Evolutionary conservation across 345 rosid species (phyloP), one percentile per base, ranked within the genome.

Genomic region (Gossypium mustelinum): DNA sequence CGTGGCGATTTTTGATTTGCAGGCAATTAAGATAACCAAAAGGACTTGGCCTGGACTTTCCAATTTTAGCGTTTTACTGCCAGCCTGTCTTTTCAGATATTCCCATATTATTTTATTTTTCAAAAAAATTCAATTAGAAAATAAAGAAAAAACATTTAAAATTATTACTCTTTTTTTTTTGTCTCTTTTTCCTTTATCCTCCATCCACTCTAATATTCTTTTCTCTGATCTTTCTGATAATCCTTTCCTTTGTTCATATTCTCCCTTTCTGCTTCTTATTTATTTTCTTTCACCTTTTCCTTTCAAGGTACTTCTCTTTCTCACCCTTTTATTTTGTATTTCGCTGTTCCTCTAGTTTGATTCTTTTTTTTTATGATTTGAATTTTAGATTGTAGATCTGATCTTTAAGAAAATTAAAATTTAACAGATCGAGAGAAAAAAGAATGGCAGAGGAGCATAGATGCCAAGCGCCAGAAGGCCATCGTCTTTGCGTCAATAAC

Each of bases 371-470:
- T 72, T 63, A 79, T 18, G 11, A 74, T 79, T 44, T 44, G 2
- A 14, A 24, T 41, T 59, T 59, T 41, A 73, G 51, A 64, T 74
- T 22, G 48, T 17, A 50, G 54, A 68, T 29, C 65, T 47, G 61
- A 55, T 63, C 3, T 5, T 47, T 25, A 29, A 14, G 4, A 16
- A 39, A n/a, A 48, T 44, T 66, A 11, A 51, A 34, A 9, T 7
- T 13, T 73, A n/a, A 16, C 13, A 47, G 59, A 27, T 61, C 29
- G 18, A 52, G 59, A 50, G 58, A n/a, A 24, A 24, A 43, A 47
- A 68, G 17, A 8, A 82, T 86, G 89, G 87, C 85, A 79, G 89
- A 86, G 77, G 89, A 86, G 78, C 89, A 86, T 69, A 56, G 83
- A 72, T 86, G 83, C 70, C 78, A 84, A 68, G 78, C 87, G 39